Conservation (phyloP, 768 basidiomycete genomes). For the Serendipita sp. region DNA sequence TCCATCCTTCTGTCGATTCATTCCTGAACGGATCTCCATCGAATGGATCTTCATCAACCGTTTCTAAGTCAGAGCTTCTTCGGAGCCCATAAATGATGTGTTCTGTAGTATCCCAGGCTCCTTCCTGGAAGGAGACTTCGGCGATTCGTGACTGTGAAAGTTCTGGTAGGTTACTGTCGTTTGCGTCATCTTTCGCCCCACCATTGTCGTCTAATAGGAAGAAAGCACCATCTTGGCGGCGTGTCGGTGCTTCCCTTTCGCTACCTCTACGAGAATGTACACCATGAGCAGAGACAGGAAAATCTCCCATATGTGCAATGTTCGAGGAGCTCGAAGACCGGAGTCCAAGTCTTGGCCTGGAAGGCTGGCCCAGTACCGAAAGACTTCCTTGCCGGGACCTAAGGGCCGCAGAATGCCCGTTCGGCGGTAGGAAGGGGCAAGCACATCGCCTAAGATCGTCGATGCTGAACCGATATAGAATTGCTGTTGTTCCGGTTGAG, state of each 20-base stretch:
- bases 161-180: constrained; percentile 17
- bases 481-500: constrained; percentile 45
- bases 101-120: constrained; percentile 55
- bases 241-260: constrained; percentile 40
- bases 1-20: constrained; percentile 8
- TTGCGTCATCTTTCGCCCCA: constrained; percentile 13
- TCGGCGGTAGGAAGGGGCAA: constrained; percentile 36
- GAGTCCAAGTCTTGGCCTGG: constrained; percentile 30
- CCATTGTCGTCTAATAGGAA: constrained; percentile 12
- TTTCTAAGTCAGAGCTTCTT: constrained; percentile 34
- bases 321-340: constrained; percentile 26
- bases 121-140: constrained; percentile 45
- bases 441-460: constrained; percentile 47
- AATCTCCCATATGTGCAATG: constrained; percentile 28
- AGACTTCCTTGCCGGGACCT: constrained; percentile 50
- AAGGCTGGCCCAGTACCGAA: constrained; percentile 26
- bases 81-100: constrained; percentile 47
- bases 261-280: constrained; percentile 56
- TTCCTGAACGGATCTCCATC: constrained; percentile 14
- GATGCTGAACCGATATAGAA: constrained; percentile 47
- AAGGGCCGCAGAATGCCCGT: constrained; percentile 25
- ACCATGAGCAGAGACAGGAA: constrained; percentile 70
- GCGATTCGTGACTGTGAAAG: constrained; percentile 21
- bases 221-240: constrained; percentile 26
- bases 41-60: constrained; percentile 15